A percentile compares a stretch with the other conserved stretches of the same genome.
Evolutionary conservation across 1,284 basidiomycete genomes (phyloP).

Genomic region (Cryptococcus sp.): DNA sequence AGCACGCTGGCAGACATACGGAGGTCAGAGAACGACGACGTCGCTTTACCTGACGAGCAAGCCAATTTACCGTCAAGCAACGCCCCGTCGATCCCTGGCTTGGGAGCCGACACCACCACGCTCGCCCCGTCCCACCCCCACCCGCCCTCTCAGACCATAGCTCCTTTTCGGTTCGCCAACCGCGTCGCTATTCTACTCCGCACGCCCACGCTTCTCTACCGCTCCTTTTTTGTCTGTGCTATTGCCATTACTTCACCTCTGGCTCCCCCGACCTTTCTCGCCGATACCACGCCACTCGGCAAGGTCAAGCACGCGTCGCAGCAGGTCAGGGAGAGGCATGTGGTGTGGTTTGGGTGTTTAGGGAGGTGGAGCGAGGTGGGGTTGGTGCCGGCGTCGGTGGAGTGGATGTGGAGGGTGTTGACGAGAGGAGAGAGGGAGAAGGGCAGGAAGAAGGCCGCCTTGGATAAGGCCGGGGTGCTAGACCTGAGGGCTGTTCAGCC

Average conservation of each 20-base stretch:
- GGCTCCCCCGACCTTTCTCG: slow-evolving; percentile 36
- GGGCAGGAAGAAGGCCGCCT: slow-evolving; percentile 33
- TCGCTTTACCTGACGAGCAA: slow-evolving; percentile 24
- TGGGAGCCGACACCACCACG: background rate
- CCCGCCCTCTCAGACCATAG: slow-evolving; percentile 32
- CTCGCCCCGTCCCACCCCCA: slow-evolving; percentile 4
- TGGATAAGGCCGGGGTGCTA: slow-evolving; percentile 39
- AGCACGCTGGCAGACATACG: slow-evolving; percentile 86
- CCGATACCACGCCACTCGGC: slow-evolving; percentile 23
- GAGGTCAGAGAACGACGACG: slow-evolving; percentile 49
- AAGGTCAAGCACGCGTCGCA: slow-evolving; percentile 20
- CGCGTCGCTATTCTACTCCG: slow-evolving; percentile 86
- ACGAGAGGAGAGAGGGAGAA: slow-evolving; percentile 31
- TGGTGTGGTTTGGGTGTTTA: slow-evolving; percentile 40
- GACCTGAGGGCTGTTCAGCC: slow-evolving; percentile 37
- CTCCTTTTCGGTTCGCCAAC: slow-evolving; percentile 79
- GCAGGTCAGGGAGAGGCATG: slow-evolving; percentile 24
- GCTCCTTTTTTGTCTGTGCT: slow-evolving; percentile 61
- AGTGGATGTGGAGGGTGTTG: slow-evolving; percentile 36
- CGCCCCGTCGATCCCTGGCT: background rate
- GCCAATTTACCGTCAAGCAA: slow-evolving; percentile 7
- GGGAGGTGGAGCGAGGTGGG: slow-evolving; percentile 44
- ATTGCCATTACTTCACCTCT: slow-evolving; percentile 60
- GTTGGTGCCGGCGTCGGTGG: slow-evolving; percentile 28
- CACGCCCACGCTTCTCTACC: slow-evolving; percentile 64